phyloP scores from a whole-genome alignment of 1,139 yeast genomes.

The Yamadazyma sp. region DNA sequence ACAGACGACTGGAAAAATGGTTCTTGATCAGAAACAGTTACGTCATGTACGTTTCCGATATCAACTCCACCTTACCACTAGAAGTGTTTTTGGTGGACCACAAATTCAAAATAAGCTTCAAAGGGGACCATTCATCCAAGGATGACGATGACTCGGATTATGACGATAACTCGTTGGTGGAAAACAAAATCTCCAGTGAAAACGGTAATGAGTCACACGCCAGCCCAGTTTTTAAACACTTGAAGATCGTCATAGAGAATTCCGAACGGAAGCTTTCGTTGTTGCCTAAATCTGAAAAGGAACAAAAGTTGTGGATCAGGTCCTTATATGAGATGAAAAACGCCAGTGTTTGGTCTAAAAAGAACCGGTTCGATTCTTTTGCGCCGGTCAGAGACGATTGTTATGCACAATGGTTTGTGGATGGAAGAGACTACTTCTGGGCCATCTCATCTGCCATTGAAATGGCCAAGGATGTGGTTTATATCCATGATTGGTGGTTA shows the following conservation, averaged over 20 bases:
- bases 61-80: conserved; percentile 80
- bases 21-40: conserved; percentile 81
- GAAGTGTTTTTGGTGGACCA: conserved; percentile 89
- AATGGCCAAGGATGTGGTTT: conserved; percentile 92
- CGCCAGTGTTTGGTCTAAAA: conserved; percentile 67
- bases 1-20: conserved; percentile 92
- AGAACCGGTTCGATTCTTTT: conserved; percentile 81
- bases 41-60: conserved; percentile 80
- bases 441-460: conserved; percentile 89
- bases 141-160: conserved; percentile 40
- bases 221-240: conserved; percentile 38
- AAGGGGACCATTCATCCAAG: conserved; percentile 33
- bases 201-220: conserved; percentile 16
- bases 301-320: conserved; percentile 73
- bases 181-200: conserved; percentile 25
- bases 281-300: conserved; percentile 70
- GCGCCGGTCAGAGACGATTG: conserved; percentile 87
- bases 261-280: conserved; percentile 75
- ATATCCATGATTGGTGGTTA: conserved; percentile 98
- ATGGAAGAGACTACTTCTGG: conserved; percentile 96
- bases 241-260: conserved; percentile 71
- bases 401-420: conserved; percentile 96
- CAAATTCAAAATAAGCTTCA: conserved; percentile 55
- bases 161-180: conserved; percentile 39
- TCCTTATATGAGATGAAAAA: conserved; percentile 72